These are phyloP conservation scores for Elongisporangium undulatum DNA, from an alignment of 352 stramenopile species.

Conservation along the genomic window DNA sequence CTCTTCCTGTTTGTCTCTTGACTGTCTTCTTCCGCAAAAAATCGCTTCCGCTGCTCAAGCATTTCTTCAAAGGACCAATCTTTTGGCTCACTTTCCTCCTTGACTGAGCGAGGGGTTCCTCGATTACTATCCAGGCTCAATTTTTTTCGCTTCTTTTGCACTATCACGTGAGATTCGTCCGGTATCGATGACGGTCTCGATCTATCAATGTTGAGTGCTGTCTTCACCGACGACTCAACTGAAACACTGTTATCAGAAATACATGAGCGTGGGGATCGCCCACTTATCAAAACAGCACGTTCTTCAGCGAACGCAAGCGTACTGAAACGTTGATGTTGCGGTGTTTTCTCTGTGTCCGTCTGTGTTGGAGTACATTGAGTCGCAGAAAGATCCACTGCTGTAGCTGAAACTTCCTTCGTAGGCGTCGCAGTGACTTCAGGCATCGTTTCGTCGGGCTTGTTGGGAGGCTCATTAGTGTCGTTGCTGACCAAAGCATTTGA, in stretches of 20 bases:
- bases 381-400: background rate
- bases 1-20: constrained; percentile 22
- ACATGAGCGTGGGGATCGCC: background rate
- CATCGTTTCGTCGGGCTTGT: background rate
- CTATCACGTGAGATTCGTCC: background rate
- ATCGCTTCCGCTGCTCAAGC: constrained; percentile 27
- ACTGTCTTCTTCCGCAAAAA: constrained; percentile 38
- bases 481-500: background rate
- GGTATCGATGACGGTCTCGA: background rate
- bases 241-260: background rate
- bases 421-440: background rate
- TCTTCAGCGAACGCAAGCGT: background rate
- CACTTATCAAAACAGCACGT: background rate
- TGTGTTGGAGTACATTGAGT: background rate
- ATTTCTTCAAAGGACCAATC: constrained; percentile 44
- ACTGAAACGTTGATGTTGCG: background rate
- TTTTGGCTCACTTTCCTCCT: constrained; percentile 14
- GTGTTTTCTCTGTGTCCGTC: background rate
- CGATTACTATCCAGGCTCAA: background rate
- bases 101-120: constrained; percentile 1
- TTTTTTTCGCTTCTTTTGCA: constrained; percentile 4
- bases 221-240: background rate
- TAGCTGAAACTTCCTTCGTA: background rate
- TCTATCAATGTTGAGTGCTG: background rate
- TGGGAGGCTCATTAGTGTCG: background rate